Evolutionary conservation across 2,329 filamentous ascomycete species (phyloP), one percentile per base, ranked within the genome.

Genomic region (Colletotrichum siamense): DNA sequence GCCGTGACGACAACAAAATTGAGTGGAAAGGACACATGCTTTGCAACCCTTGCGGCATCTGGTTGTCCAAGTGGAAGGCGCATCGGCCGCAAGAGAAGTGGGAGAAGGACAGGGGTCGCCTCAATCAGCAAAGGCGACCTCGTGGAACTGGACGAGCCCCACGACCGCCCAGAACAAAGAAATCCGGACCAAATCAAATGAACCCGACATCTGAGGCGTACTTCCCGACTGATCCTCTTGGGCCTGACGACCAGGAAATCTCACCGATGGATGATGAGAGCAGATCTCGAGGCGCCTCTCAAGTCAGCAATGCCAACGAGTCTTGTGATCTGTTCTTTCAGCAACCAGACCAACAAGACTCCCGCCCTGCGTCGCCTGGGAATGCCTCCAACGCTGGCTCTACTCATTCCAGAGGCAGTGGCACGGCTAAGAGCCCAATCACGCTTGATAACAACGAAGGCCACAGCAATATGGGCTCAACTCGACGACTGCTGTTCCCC

Each of bases 1-100:
- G 85, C 3, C 82, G 88, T 2, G 86, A 89, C 5, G 92, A 94
- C 65, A 92, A 95, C 82, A 94, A 93, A 82, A 89, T 90, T 55
- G 81, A 85, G 6, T 98, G 94, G 89, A 91, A 90, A 61, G 91
- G 95, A 80, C 90, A 95, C 72, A 89, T 95, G 32, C 90, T 99
- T 49, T 99, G 97, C 88, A 99, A 99, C 83, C 96, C 92, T 93
- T 99, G 97, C 83, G 97, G 97, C 22, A 92, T 99, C 57, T 99
- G 96, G 95, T 93, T 99, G 80, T 93, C 93, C 77, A 99, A 98
- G 82, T 95, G 94, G 84, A 95, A 95, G 81, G 90, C 88, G 28
- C 97, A 98, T 88, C 93, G 97, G 10, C 97, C 97, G 4, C 88
- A 92, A 70, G 92, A 96, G 77, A 93, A 94, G 79, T 99, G 96